Evolutionary conservation across 164 flowering plant genomes (phyloP).

Genomic region (Chloranthus sessilifolius): DNA sequence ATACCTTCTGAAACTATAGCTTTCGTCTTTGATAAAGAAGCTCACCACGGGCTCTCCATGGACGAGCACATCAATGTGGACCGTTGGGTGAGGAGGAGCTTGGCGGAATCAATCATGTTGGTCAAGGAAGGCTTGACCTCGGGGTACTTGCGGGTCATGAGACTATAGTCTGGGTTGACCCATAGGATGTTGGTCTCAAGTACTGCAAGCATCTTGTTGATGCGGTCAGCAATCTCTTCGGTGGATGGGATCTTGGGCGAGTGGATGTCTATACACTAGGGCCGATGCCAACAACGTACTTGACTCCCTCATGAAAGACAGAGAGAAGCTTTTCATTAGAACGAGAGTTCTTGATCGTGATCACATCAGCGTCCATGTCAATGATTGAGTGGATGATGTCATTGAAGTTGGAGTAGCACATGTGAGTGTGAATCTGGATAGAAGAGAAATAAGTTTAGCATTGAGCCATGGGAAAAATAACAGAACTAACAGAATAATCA

Average conservation of each 20-base stretch:
- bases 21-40: too few relatives aligned
- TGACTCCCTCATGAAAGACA: slow-evolving; percentile 94
- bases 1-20: too few relatives aligned
- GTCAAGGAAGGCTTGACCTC: slow-evolving; percentile 86
- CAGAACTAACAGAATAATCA: too few relatives aligned
- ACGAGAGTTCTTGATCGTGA: slow-evolving; percentile 95
- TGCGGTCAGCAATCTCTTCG: slow-evolving; percentile 81
- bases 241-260: slow-evolving; percentile 90
- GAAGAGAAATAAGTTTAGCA: too few relatives aligned
- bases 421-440: slow-evolving; percentile 77
- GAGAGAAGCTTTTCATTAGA: slow-evolving; percentile 96
- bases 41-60: too few relatives aligned
- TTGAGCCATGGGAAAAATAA: too few relatives aligned
- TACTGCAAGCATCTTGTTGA: slow-evolving; percentile 95
- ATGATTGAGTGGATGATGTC: slow-evolving; percentile 74
- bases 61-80: too few relatives aligned
- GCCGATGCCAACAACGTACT: slow-evolving; percentile 94
- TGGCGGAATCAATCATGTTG: slow-evolving; percentile 87
- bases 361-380: slow-evolving; percentile 90
- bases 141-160: slow-evolving; percentile 85
- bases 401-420: slow-evolving; percentile 85
- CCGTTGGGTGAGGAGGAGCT: slow-evolving; percentile 69
- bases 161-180: slow-evolving; percentile 98
- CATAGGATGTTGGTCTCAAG: slow-evolving; percentile 85
- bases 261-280: slow-evolving; percentile 98